These are phyloP conservation scores for Claviceps pazoutovae DNA, from an alignment of 2,329 filamentous ascomycete species.

Conservation along the genomic window DNA sequence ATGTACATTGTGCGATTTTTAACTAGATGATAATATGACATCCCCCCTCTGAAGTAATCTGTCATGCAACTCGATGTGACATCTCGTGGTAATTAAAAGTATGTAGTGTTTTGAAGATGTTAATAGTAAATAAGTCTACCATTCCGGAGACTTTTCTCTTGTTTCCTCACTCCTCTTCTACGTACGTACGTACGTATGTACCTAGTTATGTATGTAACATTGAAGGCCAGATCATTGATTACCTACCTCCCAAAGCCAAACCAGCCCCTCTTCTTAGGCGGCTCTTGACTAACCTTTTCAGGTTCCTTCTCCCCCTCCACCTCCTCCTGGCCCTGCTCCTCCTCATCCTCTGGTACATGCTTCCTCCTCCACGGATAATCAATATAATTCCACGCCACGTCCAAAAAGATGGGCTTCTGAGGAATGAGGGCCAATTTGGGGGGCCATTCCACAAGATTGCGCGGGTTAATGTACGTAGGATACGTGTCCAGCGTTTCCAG, in stretches of 20 bases:
- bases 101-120: too few species aligned
- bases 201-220: too few species aligned
- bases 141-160: too few species aligned
- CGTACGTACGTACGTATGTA: neutral
- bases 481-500: slow-evolving; percentile 66
- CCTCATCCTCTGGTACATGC: slow-evolving; percentile 2
- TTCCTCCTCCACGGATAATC: slow-evolving; percentile 59
- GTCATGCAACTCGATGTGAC: too few species aligned
- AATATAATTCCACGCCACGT: slow-evolving; percentile 96
- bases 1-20: slow-evolving; percentile 19
- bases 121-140: too few species aligned
- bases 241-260: slow-evolving; percentile 53
- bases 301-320: slow-evolving; percentile 18
- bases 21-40: slow-evolving; percentile 39
- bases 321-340: slow-evolving; percentile 8
- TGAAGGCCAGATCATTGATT: slow-evolving; percentile 2
- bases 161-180: neutral
- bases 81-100: too few species aligned
- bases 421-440: slow-evolving; percentile 72
- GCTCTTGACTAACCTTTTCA: slow-evolving; percentile 17
- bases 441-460: slow-evolving; percentile 75
- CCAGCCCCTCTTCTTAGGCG: slow-evolving; percentile 56
- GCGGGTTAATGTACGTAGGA: slow-evolving; percentile 58
- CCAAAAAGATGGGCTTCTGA: slow-evolving; percentile 89
- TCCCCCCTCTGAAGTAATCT: slow-evolving; percentile 34